Percentiles rank a stretch among this genome's conserved stretches.
Evolutionary conservation across 176 grass and related monocot genomes (phyloP).

Genomic region (Hordeum marinum): DNA sequence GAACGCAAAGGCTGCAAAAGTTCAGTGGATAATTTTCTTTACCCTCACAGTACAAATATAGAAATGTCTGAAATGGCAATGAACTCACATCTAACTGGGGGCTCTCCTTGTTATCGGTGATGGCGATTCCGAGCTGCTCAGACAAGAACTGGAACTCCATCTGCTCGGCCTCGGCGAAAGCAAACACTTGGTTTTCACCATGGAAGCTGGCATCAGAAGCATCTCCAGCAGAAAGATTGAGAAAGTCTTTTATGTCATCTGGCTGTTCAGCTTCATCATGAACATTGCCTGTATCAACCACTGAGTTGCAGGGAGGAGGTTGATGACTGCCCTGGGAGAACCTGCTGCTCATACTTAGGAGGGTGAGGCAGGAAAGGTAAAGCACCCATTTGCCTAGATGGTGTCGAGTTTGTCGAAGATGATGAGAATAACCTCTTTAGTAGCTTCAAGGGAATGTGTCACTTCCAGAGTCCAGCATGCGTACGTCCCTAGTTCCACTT

Average conservation of each 20-base stretch:
- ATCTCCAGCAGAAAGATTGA: conserved; percentile 69
- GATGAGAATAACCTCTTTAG: conserved; percentile 46
- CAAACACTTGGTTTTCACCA: conserved; percentile 47
- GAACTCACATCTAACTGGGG: conserved; percentile 72
- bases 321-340: conserved; percentile 38
- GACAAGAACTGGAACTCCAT: conserved; percentile 95
- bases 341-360: conserved; percentile 54
- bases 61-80: not conserved
- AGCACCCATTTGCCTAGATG: conserved; percentile 28
- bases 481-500: too few species aligned
- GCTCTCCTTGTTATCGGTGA: conserved; percentile 78
- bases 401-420: conserved; percentile 34
- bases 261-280: conserved; percentile 49
- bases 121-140: conserved; percentile 84
- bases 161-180: conserved; percentile 58
- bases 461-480: too few species aligned
- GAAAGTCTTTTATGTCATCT: conserved; percentile 69
- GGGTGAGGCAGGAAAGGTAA: conserved; percentile 85
- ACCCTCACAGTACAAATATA: not conserved
- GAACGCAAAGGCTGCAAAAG: conserved; percentile 28
- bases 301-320: conserved; percentile 36
- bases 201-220: conserved; percentile 66
- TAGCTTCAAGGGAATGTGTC: too few species aligned
- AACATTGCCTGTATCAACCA: conserved; percentile 28
- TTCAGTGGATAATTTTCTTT: not conserved